Evolutionary conservation across 495 filamentous ascomycete genomes (phyloP), one percentile per base, ranked within the genome.

Genomic region (Penicillium bovifimosum): DNA sequence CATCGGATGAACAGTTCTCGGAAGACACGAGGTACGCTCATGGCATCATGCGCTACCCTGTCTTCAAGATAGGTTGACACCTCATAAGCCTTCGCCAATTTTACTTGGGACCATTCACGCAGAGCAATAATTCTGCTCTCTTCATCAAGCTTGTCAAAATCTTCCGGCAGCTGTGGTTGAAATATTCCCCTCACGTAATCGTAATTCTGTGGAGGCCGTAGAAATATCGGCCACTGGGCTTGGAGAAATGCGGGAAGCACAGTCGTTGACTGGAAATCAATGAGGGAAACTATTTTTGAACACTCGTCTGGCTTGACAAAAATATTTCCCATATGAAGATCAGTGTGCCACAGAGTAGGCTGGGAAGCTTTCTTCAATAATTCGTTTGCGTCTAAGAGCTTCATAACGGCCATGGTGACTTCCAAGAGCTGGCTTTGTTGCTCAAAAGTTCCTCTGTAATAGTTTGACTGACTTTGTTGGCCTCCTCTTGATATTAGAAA

Each of bases 321-420:
- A 16, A 73, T 70, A 40, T 71, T 73, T 27, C 65, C 69, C 63
- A 68, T 64, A 29, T 70, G 60, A 32, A 70, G 61, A 54, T 72
- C 67, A 10, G 65, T 66, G 34, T 73, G 66, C 63, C 66, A 71
- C 18, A 73, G 43, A 9, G 59, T 69, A 38, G 63, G 62, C 47
- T 65, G 54, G 32, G 45, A 28, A 29, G 42, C 45, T 41, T 54
- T 4, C 20, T n/a, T 24, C 10, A 70, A 46, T 41, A 40, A n/a
- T 40, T 55, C 32, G 38, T 60, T 47, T 5, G 53, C 55, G 43
- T 60, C 58, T 52, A 69, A 33, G 5, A 56, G 50, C 9, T 39
- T 17, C 47, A 69, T 59, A 6, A 69, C 24, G 9, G 31, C 42
- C 13, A 47, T 44, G 24, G 61, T 60, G 6, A 14, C 14, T 34